These are phyloP conservation scores for Penicillium sp. DNA, from an alignment of 2,329 filamentous ascomycete species.

Conservation along the genomic window DNA sequence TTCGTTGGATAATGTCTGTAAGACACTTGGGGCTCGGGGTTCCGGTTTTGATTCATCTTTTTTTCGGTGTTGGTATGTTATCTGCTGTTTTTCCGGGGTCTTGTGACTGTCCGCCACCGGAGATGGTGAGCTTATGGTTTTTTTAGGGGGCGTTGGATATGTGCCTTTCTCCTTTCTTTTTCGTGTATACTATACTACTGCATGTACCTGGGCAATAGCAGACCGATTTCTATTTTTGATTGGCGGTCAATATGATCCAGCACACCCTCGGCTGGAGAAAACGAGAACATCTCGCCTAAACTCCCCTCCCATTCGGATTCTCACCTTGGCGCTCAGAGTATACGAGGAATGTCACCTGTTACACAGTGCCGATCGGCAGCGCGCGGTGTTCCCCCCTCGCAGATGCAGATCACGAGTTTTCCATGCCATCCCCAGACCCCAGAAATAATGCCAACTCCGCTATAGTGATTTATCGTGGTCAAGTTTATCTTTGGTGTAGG, in stretches of 20 bases:
- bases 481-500: neutral
- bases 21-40: conserved; percentile 5
- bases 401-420: conserved; percentile 1
- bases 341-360: conserved; percentile 1
- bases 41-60: neutral
- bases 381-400: neutral
- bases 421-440: neutral
- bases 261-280: neutral
- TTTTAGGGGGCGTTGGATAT: neutral
- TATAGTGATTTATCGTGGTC: neutral
- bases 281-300: neutral
- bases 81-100: neutral
- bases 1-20: conserved; percentile 7
- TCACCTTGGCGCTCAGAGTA: neutral
- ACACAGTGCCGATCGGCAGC: neutral
- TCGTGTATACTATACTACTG: neutral
- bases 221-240: neutral
- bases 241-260: neutral
- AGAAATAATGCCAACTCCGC: neutral
- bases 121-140: neutral
- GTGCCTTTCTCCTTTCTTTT: neutral
- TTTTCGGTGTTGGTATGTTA: neutral
- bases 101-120: neutral
- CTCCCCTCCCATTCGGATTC: neutral
- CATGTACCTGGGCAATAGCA: neutral